Percentiles rank a stretch among this genome's conserved stretches.
Evolutionary conservation across 2,329 filamentous ascomycete species (phyloP).

Genomic region (Alternaria tenuissima): DNA sequence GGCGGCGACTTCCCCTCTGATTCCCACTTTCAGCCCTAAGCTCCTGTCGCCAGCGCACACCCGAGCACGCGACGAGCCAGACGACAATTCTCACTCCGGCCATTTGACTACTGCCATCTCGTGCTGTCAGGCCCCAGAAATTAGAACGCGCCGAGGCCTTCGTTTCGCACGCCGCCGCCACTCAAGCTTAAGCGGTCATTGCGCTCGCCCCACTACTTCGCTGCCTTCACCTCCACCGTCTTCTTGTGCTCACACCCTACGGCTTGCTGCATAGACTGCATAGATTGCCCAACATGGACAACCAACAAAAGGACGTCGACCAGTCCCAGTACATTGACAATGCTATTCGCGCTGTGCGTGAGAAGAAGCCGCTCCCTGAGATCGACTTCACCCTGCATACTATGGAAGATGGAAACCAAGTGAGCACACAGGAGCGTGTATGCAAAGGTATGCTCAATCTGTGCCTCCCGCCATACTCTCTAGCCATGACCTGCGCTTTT

Average conservation of each 20-base stretch:
- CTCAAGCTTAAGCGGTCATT: conserved; percentile 38
- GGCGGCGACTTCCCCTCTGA: conserved; percentile 16
- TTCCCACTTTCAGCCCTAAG: conserved; percentile 34
- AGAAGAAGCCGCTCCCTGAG: conserved; percentile 95
- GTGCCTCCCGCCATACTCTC: not conserved
- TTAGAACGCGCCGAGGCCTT: conserved; percentile 40
- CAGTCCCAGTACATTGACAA: conserved; percentile 72
- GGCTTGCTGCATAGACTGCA: conserved; percentile 26
- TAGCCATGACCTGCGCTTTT: conserved; percentile 5
- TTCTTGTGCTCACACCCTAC: conserved; percentile 34
- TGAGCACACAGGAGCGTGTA: conserved; percentile 93
- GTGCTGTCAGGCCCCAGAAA: conserved; percentile 22
- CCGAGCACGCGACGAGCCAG: conserved; percentile 44
- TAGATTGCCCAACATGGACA: conserved; percentile 46
- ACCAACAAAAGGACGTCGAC: conserved; percentile 44
- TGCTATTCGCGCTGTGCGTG: conserved; percentile 87
- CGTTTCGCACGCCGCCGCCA: conserved; percentile 44
- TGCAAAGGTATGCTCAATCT: conserved; percentile 81
- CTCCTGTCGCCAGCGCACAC: conserved; percentile 27
- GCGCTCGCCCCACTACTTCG: conserved; percentile 44
- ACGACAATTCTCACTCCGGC: conserved; percentile 14
- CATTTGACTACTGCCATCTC: conserved; percentile 21
- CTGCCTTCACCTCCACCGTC: conserved; percentile 37
- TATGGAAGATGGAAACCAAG: conserved; percentile 96
- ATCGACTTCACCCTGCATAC: conserved; percentile 98